Evolutionary conservation across 257 asterid species (phyloP), one percentile per base, ranked within the genome.

Genomic region (Buddleja alternifolia): DNA sequence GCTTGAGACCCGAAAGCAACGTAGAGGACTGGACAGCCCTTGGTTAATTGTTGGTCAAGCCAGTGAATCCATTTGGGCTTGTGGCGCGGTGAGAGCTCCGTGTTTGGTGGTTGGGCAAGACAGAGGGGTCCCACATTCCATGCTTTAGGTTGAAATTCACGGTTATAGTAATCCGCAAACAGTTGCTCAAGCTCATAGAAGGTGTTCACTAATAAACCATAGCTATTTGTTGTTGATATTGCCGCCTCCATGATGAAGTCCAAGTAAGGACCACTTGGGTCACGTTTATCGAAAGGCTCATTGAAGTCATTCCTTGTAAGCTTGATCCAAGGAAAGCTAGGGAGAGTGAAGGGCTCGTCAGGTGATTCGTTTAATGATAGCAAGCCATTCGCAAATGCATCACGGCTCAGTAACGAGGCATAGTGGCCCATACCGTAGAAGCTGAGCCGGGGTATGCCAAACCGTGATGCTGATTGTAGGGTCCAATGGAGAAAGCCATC

Each of bases 1-100:
- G 90, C 95, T 65, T 91, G 97, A 10, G 97, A 77, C 4, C 97
- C 97, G 1, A 89, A 91, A 1, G 95, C 96, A 2, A 89, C 73
- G 52, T 89, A 92, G 0, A 92, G 69, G 0, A 85, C 95, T 0
- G 78, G 50, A 1, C 66, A 34, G 3, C 80, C 76, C 29, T 78
- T 41, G 7, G 40, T 70, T 46, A 55, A 24, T 63, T 73, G 81
- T 7, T n/a, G 42, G 45, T 89, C 94, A 0, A 89, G 87, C 96
- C 96, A 92, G 0, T 75, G 62, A 1, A 85, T 84, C 83, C 85
- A 92, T 0, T 34, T 3, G 0, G 83, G 79, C 55, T 55, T 72
- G 32, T 62, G 34, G 29, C 10, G 0, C 1, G 48, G 21, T 8
- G 8, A 5, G 4, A 59, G 1, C 1, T 40, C 23, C 0, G 5